These are phyloP conservation scores for Porodaedalea pini DNA, from an alignment of 1,284 basidiomycete genomes.

Conservation along the genomic window DNA sequence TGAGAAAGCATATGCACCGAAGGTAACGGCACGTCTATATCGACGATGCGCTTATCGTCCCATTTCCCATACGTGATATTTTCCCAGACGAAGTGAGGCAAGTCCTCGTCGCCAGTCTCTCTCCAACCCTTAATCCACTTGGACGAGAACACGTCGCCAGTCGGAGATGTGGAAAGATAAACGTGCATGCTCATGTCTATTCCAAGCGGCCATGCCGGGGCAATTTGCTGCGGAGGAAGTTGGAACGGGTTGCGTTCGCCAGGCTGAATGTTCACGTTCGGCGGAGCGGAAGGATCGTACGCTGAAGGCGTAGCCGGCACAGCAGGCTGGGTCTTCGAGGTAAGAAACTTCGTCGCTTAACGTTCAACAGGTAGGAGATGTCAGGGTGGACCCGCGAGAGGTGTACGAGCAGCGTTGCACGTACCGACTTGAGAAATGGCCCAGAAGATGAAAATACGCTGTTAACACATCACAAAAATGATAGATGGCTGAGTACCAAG, in stretches of 20 bases:
- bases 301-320: constrained; percentile 30
- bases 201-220: constrained; percentile 56
- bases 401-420: not conserved
- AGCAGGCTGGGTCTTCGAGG: constrained; percentile 31
- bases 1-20: constrained; percentile 42
- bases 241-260: constrained; percentile 41
- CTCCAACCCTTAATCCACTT: constrained; percentile 46
- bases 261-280: constrained; percentile 26
- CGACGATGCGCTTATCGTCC: constrained; percentile 61
- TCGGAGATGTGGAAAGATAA: constrained; percentile 65
- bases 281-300: constrained; percentile 27
- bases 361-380: not conserved
- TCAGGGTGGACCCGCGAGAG: not conserved
- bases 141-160: constrained; percentile 55
- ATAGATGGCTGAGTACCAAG: not conserved
- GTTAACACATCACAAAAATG: not conserved
- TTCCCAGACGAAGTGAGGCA: constrained; percentile 75
- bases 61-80: constrained; percentile 83
- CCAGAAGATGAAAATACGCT: constrained; percentile 18
- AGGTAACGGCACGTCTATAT: constrained; percentile 72
- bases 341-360: constrained; percentile 45
- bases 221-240: constrained; percentile 50
- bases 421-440: constrained; percentile 17
- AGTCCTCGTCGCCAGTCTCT: constrained; percentile 43
- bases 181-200: constrained; percentile 70